Evolutionary conservation across 768 basidiomycete species (phyloP).

Genomic region (Astraeus odoratus): DNA sequence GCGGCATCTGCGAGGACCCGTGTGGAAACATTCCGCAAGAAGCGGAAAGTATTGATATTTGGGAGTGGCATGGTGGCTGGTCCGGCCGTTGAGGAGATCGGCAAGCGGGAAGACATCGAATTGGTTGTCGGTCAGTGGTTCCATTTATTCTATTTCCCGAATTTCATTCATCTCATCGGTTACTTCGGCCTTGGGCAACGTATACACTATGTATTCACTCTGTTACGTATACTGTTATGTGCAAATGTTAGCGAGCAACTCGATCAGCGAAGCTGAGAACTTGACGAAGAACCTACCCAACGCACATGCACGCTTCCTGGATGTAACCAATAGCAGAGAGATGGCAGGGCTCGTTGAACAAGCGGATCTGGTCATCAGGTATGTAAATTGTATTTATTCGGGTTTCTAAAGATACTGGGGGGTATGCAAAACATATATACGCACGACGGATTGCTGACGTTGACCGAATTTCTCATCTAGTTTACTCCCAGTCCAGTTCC

Average conservation of each 20-base stretch:
- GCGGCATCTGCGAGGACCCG: not conserved
- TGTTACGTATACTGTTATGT: no score
- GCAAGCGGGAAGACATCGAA: slow-evolving; percentile 52
- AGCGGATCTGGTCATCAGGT: slow-evolving; percentile 85
- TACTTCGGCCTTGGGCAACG: not conserved
- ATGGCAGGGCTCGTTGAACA: slow-evolving; percentile 48
- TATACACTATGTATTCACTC: no score
- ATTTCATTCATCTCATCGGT: not conserved
- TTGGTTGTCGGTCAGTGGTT: slow-evolving; percentile 66
- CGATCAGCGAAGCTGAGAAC: slow-evolving; percentile 45
- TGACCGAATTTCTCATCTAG: slow-evolving; percentile 30
- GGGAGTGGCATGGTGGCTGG: slow-evolving; percentile 96
- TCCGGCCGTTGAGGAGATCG: slow-evolving; percentile 75
- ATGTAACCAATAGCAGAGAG: slow-evolving; percentile 43
- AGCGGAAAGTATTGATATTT: slow-evolving; percentile 70
- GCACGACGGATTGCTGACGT: not conserved
- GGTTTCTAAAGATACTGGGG: not conserved
- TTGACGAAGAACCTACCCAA: slow-evolving; percentile 40
- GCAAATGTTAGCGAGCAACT: slow-evolving; percentile 65
- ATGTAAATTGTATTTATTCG: slow-evolving; percentile 6
- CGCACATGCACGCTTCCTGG: slow-evolving; percentile 50
- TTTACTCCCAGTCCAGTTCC: slow-evolving; percentile 72
- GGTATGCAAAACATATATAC: not conserved
- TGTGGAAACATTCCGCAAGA: slow-evolving; percentile 18
- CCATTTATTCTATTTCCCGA: no score